These are phyloP conservation scores for Stevia rebaudiana DNA, from an alignment of 140 eudicot species.

Conservation along the genomic window DNA sequence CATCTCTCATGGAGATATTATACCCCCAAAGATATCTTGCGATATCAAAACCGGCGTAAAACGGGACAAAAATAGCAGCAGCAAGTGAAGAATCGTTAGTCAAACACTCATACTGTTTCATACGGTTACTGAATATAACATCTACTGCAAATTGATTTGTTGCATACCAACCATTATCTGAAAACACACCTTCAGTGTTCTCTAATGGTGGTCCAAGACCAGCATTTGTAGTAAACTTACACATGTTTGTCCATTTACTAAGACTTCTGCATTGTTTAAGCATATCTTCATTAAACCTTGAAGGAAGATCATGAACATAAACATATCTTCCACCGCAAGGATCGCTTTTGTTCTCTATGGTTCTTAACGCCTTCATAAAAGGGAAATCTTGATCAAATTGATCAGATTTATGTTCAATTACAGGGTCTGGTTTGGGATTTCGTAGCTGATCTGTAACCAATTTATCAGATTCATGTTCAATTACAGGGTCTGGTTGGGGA, in stretches of 20 bases:
- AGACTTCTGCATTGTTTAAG: conserved; percentile 41
- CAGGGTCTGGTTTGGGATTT: conserved; percentile 1
- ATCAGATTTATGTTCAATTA: conserved; percentile 1
- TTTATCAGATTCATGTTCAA: not conserved
- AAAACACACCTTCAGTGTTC: conserved; percentile 40
- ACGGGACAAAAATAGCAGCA: conserved; percentile 48
- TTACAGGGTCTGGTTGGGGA: conserved; percentile 6
- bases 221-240: conserved; percentile 36
- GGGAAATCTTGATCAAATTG: conserved; percentile 20
- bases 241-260: conserved; percentile 44
- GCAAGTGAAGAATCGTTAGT: conserved; percentile 45
- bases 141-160: conserved; percentile 54
- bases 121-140: conserved; percentile 43
- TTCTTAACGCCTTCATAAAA: conserved; percentile 66
- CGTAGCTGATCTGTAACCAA: not conserved
- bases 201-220: conserved; percentile 55
- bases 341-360: conserved; percentile 66
- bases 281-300: conserved; percentile 49
- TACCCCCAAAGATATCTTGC: conserved; percentile 45
- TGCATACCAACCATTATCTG: conserved; percentile 44
- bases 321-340: conserved; percentile 52
- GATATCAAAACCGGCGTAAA: conserved; percentile 50
- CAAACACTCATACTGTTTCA: conserved; percentile 56
- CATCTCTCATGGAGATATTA: conserved; percentile 41
- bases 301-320: conserved; percentile 50